A percentile compares a stretch with the other conserved stretches of the same genome.
These are phyloP conservation scores for Pseudogymnoascus sp. DNA, from an alignment of 2,329 filamentous ascomycete genomes.

Conservation along the genomic window DNA sequence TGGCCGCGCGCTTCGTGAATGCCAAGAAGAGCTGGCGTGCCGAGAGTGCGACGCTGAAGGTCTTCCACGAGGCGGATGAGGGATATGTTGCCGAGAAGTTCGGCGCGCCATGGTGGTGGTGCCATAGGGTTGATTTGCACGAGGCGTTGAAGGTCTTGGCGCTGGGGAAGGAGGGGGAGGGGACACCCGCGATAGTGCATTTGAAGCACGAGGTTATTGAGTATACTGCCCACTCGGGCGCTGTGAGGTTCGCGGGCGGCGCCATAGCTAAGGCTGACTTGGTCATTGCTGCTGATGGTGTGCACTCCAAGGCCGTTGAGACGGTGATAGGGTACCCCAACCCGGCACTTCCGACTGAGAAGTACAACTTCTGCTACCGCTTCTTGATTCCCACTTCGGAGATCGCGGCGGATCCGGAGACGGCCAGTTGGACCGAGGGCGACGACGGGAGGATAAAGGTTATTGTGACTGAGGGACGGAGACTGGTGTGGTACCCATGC, in stretches of 20 bases:
- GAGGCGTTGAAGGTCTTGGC: slow-evolving; percentile 30
- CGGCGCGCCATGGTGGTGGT: slow-evolving; percentile 19
- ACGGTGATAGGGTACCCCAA: slow-evolving; percentile 25
- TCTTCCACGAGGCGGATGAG: slow-evolving; percentile 15
- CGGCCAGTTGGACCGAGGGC: slow-evolving; percentile 25
- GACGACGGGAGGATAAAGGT: slow-evolving; percentile 23
- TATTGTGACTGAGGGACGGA: slow-evolving; percentile 17
- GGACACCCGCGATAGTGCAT: slow-evolving; percentile 21
- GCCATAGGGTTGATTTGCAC: slow-evolving; percentile 37
- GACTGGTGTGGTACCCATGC: slow-evolving; percentile 24
- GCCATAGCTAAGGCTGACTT: slow-evolving; percentile 30
- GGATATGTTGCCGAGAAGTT: slow-evolving; percentile 14
- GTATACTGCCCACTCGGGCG: slow-evolving; percentile 17
- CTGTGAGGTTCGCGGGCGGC: slow-evolving; percentile 27
- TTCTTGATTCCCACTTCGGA: slow-evolving; percentile 31
- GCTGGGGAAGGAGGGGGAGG: slow-evolving; percentile 19
- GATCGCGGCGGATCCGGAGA: slow-evolving; percentile 26
- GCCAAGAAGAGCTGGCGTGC: slow-evolving; percentile 17
- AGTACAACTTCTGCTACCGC: slow-evolving; percentile 29
- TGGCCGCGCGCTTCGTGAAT: slow-evolving; percentile 19
- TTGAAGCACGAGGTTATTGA: slow-evolving; percentile 14
- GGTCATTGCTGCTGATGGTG: slow-evolving; percentile 35
- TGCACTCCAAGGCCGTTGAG: slow-evolving; percentile 27
- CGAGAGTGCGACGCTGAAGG: slow-evolving; percentile 14
- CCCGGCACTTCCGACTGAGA: slow-evolving; percentile 16